Evolutionary conservation across 192 early-diverging fungal genomes (phyloP).

Genomic region (Martensiomyces pterosporus): DNA sequence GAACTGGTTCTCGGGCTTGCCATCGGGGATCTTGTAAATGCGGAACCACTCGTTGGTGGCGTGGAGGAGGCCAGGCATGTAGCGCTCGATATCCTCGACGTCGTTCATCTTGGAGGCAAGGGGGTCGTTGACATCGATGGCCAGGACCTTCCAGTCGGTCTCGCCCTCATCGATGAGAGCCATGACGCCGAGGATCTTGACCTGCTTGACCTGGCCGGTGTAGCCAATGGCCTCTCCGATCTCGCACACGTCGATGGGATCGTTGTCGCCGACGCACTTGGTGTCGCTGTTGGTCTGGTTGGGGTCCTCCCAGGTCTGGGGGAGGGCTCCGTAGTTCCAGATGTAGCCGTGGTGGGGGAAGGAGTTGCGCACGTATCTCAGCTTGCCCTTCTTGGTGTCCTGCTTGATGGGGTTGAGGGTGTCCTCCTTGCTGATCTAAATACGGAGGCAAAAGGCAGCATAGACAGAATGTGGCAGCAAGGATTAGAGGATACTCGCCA

Average conservation of each 20-base stretch:
- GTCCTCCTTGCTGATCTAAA: constrained; percentile 92
- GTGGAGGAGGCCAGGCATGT: constrained; percentile 91
- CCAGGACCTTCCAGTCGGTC: constrained; percentile 99
- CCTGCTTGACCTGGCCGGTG: constrained; percentile 97
- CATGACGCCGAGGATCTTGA: constrained; percentile 98
- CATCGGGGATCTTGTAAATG: constrained; percentile 99
- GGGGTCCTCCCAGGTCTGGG: constrained; percentile 99
- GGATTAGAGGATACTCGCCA: too few species aligned
- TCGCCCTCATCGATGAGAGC: constrained; percentile 98
- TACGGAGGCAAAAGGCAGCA: constrained; percentile 22
- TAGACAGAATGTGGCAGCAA: too few species aligned
- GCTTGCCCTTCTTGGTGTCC: constrained; percentile 98
- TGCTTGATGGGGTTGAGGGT: constrained; percentile 98
- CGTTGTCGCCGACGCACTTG: constrained; percentile 94
- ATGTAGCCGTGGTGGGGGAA: constrained; percentile 99
- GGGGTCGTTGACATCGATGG: constrained; percentile 97
- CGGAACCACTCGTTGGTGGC: constrained; percentile 99
- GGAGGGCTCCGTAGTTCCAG: constrained; percentile 99
- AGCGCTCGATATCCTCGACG: constrained; percentile 98
- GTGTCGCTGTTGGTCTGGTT: constrained; percentile 85
- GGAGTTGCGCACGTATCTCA: constrained; percentile 95
- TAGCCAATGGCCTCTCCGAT: constrained; percentile 94
- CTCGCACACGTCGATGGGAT: constrained; percentile 97
- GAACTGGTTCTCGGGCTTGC: constrained; percentile 99
- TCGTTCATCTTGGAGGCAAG: constrained; percentile 96